Percentiles rank a stretch among this genome's conserved stretches.
Evolutionary conservation across 1,284 basidiomycete species (phyloP).

Genomic region (Pseudozyma thailandica): DNA sequence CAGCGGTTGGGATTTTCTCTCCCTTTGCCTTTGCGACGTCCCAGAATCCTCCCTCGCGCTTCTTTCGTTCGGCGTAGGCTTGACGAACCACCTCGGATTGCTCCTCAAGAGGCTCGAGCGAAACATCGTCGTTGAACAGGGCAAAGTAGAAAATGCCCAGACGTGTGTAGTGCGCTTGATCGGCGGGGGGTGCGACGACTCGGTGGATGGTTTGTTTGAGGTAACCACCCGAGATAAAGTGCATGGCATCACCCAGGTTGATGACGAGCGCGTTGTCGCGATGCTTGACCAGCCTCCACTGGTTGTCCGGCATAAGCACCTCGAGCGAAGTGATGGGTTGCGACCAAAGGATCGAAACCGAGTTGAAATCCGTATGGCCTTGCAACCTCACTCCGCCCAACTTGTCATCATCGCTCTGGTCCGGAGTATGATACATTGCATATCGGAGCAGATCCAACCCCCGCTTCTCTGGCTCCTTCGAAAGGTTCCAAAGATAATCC

Average conservation of each 20-base stretch:
- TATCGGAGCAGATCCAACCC: slow-evolving; percentile 70
- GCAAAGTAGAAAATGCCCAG: slow-evolving; percentile 70
- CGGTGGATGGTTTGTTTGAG: slow-evolving; percentile 69
- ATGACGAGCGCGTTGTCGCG: slow-evolving; percentile 64
- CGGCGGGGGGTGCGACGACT: slow-evolving; percentile 69
- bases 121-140: slow-evolving; percentile 67
- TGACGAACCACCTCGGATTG: slow-evolving; percentile 64
- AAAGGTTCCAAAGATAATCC: slow-evolving; percentile 69
- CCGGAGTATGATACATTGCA: slow-evolving; percentile 69
- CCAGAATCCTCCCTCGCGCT: slow-evolving; percentile 53
- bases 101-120: slow-evolving; percentile 61
- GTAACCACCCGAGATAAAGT: slow-evolving; percentile 63
- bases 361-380: slow-evolving; percentile 70
- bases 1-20: slow-evolving; percentile 57
- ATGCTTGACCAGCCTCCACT: slow-evolving; percentile 70
- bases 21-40: slow-evolving; percentile 37
- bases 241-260: slow-evolving; percentile 66
- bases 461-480: slow-evolving; percentile 67
- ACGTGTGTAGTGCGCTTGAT: slow-evolving; percentile 68
- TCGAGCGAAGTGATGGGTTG: slow-evolving; percentile 70
- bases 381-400: slow-evolving; percentile 69
- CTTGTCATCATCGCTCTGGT: slow-evolving; percentile 62
- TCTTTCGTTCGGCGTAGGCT: slow-evolving; percentile 30
- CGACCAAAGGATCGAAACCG: slow-evolving; percentile 69
- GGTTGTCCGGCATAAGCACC: slow-evolving; percentile 69